These are phyloP conservation scores for Leishmania arabica DNA, from an alignment of 208 protist genomes.

Conservation along the genomic window DNA sequence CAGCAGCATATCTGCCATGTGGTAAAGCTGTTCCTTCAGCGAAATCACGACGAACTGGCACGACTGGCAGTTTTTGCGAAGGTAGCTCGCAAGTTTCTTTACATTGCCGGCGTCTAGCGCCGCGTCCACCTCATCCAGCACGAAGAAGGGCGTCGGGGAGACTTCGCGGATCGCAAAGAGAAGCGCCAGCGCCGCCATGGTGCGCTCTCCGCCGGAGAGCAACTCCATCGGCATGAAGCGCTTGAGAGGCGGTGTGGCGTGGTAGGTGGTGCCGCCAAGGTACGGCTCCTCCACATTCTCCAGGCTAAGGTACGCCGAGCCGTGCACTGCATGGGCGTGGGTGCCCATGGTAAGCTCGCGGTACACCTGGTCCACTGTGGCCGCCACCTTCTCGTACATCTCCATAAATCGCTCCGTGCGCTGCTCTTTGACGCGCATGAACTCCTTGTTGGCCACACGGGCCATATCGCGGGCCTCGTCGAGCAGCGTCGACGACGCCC, in stretches of 20 bases:
- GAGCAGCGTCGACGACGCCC: constrained; percentile 68
- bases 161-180: constrained; percentile 97
- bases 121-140: constrained; percentile 99
- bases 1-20: constrained; percentile 94
- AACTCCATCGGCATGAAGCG: constrained; percentile 98
- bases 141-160: constrained; percentile 98
- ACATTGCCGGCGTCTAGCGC: constrained; percentile 98
- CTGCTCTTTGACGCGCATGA: constrained; percentile 85
- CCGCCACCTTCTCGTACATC: constrained; percentile 92
- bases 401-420: constrained; percentile 93
- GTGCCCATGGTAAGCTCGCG: constrained; percentile 93
- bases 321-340: constrained; percentile 72
- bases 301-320: constrained; percentile 94
- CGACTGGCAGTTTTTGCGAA: constrained; percentile 74
- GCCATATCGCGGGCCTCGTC: constrained; percentile 71
- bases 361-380: constrained; percentile 95
- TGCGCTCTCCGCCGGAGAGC: constrained; percentile 98
- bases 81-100: constrained; percentile 94
- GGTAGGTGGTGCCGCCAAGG: constrained; percentile 95
- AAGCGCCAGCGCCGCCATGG: constrained; percentile 98
- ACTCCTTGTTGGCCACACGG: constrained; percentile 79
- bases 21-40: constrained; percentile 98
- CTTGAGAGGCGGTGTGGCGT: constrained; percentile 97
- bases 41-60: constrained; percentile 98
- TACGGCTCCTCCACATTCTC: constrained; percentile 98